These are phyloP conservation scores for Tuber brumale DNA, from an alignment of 495 filamentous ascomycete genomes.

Conservation along the genomic window DNA sequence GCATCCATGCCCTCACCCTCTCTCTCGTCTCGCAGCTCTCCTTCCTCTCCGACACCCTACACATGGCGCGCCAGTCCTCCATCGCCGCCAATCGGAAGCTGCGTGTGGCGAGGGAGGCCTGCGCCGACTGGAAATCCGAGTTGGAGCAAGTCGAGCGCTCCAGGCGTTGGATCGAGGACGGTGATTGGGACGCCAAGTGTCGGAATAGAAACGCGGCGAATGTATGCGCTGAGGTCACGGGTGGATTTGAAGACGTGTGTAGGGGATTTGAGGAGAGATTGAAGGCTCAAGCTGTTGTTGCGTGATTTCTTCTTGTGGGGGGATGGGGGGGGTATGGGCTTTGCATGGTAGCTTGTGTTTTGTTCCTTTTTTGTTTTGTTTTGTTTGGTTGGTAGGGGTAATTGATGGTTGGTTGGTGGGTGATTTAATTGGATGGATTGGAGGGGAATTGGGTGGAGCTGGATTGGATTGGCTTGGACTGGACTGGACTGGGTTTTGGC, in stretches of 20 bases:
- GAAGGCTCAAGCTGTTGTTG: constrained; percentile 26
- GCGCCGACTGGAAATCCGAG: constrained; percentile 75
- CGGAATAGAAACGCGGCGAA: constrained; percentile 66
- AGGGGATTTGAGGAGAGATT: constrained; percentile 57
- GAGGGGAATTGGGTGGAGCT: not conserved
- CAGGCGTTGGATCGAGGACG: constrained; percentile 67
- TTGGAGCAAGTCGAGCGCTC: constrained; percentile 74
- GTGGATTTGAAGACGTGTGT: constrained; percentile 84
- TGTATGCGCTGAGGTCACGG: constrained; percentile 77
- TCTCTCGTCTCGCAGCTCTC: constrained; percentile 75
- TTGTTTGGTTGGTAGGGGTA: not conserved
- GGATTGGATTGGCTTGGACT: not conserved
- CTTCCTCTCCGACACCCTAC: constrained; percentile 80
- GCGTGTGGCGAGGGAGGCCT: constrained; percentile 67
- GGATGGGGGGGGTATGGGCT: not conserved
- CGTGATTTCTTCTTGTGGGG: constrained; percentile 14
- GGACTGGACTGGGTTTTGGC: not conserved
- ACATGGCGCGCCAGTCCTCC: constrained; percentile 86
- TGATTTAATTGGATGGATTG: not conserved
- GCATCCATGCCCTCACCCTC: constrained; percentile 60
- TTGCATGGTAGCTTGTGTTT: not conserved
- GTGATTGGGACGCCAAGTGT: constrained; percentile 72
- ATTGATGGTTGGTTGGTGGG: not conserved
- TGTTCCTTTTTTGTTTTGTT: not conserved
- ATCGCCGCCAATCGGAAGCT: constrained; percentile 69